phyloP scores from a whole-genome alignment of 2,329 filamentous ascomycete genomes.

The Sporothrix euskadiensis region DNA sequence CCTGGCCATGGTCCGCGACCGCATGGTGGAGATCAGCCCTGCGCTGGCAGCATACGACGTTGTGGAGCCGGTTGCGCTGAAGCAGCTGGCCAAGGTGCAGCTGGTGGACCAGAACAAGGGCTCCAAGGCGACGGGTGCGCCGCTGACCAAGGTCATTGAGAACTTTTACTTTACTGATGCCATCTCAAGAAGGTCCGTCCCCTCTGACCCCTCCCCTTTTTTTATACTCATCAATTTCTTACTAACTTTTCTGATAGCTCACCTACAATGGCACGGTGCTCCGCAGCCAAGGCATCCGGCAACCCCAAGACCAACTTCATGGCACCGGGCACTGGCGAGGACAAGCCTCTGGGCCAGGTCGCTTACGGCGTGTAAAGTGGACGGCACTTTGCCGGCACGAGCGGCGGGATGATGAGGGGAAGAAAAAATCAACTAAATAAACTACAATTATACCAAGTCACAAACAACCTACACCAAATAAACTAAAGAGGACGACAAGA shows the following conservation, averaged over 20 bases:
- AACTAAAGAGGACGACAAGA: slow-evolving; percentile 27
- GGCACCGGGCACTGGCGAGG: slow-evolving; percentile 67
- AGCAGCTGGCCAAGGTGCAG: slow-evolving; percentile 84
- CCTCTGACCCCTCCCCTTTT: slow-evolving; percentile 23
- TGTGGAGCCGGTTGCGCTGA: slow-evolving; percentile 76
- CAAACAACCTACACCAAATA: slow-evolving; percentile 28
- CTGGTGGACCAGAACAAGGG: slow-evolving; percentile 97
- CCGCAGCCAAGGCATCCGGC: slow-evolving; percentile 81
- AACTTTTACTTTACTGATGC: slow-evolving; percentile 99
- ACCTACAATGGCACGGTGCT: slow-evolving; percentile 97
- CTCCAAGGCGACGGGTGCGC: slow-evolving; percentile 66
- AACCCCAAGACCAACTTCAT: slow-evolving; percentile 79
- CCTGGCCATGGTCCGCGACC: slow-evolving; percentile 81
- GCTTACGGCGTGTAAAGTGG: slow-evolving; percentile 56
- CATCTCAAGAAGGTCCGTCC: slow-evolving; percentile 85
- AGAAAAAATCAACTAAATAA: slow-evolving; percentile 29
- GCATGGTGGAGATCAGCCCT: slow-evolving; percentile 93
- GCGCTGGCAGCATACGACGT: slow-evolving; percentile 87
- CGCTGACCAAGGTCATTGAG: slow-evolving; percentile 82
- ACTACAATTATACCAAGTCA: slow-evolving; percentile 17
- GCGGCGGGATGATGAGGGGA: slow-evolving; percentile 16
- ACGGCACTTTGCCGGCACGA: not conserved
- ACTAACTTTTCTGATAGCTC: slow-evolving; percentile 60
- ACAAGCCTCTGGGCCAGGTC: slow-evolving; percentile 62
- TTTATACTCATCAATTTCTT: slow-evolving; percentile 19